phyloP scores from a whole-genome alignment of 2,329 filamentous ascomycete genomes.

The Ceratocystis cubensis region DNA sequence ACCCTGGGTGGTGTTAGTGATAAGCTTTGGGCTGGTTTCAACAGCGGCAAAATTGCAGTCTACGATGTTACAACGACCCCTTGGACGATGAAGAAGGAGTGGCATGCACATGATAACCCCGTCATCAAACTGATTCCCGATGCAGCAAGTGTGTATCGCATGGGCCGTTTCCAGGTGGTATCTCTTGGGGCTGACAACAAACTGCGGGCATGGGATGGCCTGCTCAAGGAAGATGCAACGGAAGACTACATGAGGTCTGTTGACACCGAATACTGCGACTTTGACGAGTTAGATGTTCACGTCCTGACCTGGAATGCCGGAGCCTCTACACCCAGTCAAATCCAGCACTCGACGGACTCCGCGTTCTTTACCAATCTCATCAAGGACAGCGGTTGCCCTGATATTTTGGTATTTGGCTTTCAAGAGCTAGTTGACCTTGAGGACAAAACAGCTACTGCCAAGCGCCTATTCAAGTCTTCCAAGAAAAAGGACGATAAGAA shows the following conservation, averaged over 20 bases:
- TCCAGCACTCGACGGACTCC: conserved; percentile 60
- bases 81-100: conserved; percentile 88
- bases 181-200: conserved; percentile 80
- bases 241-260: conserved; percentile 75
- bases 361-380: conserved; percentile 73
- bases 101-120: conserved; percentile 78
- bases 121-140: conserved; percentile 69
- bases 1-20: conserved; percentile 67
- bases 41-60: conserved; percentile 83
- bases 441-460: conserved; percentile 95
- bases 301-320: conserved; percentile 96
- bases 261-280: conserved; percentile 72
- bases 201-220: conserved; percentile 78
- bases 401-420: conserved; percentile 91
- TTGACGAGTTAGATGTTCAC: conserved; percentile 65
- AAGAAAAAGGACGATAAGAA: conserved; percentile 81
- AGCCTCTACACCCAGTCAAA: conserved; percentile 76
- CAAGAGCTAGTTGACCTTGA: conserved; percentile 97
- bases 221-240: conserved; percentile 90
- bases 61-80: conserved; percentile 76
- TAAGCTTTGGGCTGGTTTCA: conserved; percentile 86
- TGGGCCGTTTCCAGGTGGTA: conserved; percentile 72
- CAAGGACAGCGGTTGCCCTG: conserved; percentile 62
- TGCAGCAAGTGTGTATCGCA: conserved; percentile 67
- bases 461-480: conserved; percentile 49